These are phyloP conservation scores for Huntiella bhutanensis DNA, from an alignment of 2,329 filamentous ascomycete species.

Conservation along the genomic window DNA sequence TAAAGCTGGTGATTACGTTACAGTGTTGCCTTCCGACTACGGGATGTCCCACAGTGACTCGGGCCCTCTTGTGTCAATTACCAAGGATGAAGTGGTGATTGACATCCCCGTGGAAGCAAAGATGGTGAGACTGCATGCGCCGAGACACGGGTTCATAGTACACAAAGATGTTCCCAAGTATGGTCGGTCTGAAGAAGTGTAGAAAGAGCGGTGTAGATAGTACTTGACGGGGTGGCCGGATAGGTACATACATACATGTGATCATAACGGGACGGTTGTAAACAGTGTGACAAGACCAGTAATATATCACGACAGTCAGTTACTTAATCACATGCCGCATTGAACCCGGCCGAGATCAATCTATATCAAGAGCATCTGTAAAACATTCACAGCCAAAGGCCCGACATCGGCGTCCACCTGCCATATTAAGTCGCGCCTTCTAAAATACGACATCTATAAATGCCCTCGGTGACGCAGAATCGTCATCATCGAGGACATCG, in stretches of 20 bases:
- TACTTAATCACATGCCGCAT: too few species aligned
- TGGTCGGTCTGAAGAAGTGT: background rate
- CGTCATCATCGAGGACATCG: too few species aligned
- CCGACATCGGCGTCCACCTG: too few species aligned
- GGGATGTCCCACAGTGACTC: constrained; percentile 38
- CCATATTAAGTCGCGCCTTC: too few species aligned
- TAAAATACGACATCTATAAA: too few species aligned
- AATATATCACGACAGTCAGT: too few species aligned
- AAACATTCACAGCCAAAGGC: too few species aligned
- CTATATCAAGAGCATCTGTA: too few species aligned
- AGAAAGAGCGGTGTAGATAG: background rate
- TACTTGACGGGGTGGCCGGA: background rate
- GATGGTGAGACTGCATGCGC: constrained; percentile 38
- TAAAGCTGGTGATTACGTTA: constrained; percentile 32
- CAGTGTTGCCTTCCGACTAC: constrained; percentile 43
- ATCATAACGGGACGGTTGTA: too few species aligned
- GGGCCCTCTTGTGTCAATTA: constrained; percentile 35
- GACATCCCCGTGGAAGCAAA: constrained; percentile 30
- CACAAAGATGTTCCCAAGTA: constrained; percentile 14
- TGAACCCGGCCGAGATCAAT: too few species aligned
- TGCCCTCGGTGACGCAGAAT: too few species aligned
- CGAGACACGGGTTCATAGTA: constrained; percentile 38
- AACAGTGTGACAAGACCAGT: too few species aligned
- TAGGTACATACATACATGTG: background rate
- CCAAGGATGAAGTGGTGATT: constrained; percentile 36